Evolutionary conservation across 768 basidiomycete species (phyloP), one percentile per base, ranked within the genome.

Genomic region (Amanita rimosa): DNA sequence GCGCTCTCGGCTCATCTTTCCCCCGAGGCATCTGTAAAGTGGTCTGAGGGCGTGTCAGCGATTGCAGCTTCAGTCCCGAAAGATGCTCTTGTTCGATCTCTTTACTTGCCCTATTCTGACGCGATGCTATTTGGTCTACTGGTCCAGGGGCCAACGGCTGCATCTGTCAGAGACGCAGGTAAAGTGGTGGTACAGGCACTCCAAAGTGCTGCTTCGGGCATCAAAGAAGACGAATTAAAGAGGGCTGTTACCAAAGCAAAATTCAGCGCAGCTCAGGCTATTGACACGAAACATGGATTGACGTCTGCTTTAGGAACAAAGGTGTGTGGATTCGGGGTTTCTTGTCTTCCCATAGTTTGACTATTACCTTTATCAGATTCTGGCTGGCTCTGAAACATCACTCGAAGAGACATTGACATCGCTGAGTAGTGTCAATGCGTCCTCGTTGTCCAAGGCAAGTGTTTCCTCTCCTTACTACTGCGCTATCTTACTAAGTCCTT

Each of bases 81-180:
- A 49, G 75, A 76, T 37, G 70, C 84, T 1, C 75, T 75, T 21
- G 85, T 85, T 48, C 74, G 83, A 62, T 65, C 83, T 9, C 79
- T 96, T 46, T 78, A 88, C 60, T 71, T 93, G 10, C 83, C 86
- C 11, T 98, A 98, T 69, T 89, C 92, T 13, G 95, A 98, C 61
- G 94, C 92, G 3, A 72, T 85, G 6, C 74, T 99, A 44, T 80
- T 95, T 52, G 93, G 93, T 51, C 66, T 96, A 49, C 65, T 90
- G 46, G 70, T 97, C 31, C 81, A 87, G 60, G 90, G 81, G 5
- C 62, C 71, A 33, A 83, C 81, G 19, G 61, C 74, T 1, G 70
- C 73, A 38, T 76, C 70, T 46, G 81, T 90, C 40, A 79, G 73
- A 55, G 75, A 81, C 49, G 87, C 82, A 17, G 78, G 75, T 14